Percentiles rank a stretch among this genome's conserved stretches.
Conservation (phyloP, 1,284 basidiomycete genomes). For the Heterobasidion occidentale region DNA sequence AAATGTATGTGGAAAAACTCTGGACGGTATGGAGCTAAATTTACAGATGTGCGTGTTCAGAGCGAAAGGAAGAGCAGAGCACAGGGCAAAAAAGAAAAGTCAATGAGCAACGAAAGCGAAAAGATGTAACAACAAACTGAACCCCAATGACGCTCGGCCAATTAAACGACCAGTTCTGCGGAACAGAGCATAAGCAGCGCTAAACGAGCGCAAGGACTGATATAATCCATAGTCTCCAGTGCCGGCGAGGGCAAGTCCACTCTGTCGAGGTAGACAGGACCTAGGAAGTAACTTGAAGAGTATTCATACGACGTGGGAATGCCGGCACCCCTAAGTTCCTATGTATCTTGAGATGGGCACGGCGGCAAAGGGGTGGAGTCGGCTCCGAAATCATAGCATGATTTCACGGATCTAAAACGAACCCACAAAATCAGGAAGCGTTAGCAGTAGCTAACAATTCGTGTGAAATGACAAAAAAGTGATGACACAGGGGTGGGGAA, state of each 20-base stretch:
- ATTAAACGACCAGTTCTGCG: neutral
- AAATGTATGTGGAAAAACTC: neutral
- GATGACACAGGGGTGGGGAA: neutral
- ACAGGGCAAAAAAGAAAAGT: neutral
- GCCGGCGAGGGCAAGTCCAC: too few relatives aligned
- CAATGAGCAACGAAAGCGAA: neutral
- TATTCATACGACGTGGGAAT: too few relatives aligned
- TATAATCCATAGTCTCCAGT: neutral
- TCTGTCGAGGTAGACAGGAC: too few relatives aligned
- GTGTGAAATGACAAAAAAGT: conserved; percentile 1
- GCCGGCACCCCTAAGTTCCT: too few relatives aligned
- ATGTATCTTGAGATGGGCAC: too few relatives aligned
- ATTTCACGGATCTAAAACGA: conserved; percentile 41
- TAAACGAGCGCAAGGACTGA: neutral
- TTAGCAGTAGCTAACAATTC: conserved; percentile 3
- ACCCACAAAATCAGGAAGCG: neutral
- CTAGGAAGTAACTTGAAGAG: too few relatives aligned
- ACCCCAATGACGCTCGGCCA: neutral
- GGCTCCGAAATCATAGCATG: conserved; percentile 32
- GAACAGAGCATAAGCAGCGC: neutral
- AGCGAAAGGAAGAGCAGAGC: neutral
- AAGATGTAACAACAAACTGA: neutral
- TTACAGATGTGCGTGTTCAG: neutral
- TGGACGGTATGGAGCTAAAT: neutral
- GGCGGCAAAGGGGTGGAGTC: neutral